Conservation (phyloP, 768 basidiomycete genomes). For the Mycena metata region DNA sequence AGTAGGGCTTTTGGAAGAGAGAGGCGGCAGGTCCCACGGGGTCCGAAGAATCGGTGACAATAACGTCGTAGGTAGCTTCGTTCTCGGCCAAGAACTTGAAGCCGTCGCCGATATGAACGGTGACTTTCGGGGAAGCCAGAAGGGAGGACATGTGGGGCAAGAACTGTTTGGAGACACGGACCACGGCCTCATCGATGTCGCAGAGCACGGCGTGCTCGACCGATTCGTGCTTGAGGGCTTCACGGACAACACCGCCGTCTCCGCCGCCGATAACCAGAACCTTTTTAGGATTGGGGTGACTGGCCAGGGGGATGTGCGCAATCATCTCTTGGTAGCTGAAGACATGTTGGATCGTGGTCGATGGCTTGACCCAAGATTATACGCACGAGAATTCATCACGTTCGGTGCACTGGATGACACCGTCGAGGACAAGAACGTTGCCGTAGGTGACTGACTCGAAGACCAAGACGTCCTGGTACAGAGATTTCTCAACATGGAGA, state of each 20-base stretch:
- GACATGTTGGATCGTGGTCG: constrained; percentile 15
- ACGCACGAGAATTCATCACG: constrained; percentile 98
- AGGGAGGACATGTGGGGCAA: constrained; percentile 95
- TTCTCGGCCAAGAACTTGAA: constrained; percentile 97
- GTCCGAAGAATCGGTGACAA: constrained; percentile 99
- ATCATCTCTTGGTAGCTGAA: constrained; percentile 99
- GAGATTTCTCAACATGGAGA: constrained; percentile 92
- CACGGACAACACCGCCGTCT: constrained; percentile 97
- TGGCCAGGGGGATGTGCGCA: constrained; percentile 94
- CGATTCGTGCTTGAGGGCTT: constrained; percentile 93
- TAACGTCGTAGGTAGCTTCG: constrained; percentile 91
- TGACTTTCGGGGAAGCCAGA: constrained; percentile 84
- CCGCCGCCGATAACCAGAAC: constrained; percentile 99
- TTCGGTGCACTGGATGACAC: constrained; percentile 97
- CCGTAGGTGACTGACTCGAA: constrained; percentile 97
- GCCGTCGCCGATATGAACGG: constrained; percentile 91
- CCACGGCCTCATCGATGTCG: constrained; percentile 98
- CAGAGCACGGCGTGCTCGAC: constrained; percentile 95
- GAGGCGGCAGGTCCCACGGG: constrained; percentile 95
- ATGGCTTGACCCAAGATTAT: neutral
- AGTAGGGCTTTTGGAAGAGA: constrained; percentile 98
- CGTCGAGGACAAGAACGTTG: constrained; percentile 96
- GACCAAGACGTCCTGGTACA: constrained; percentile 97
- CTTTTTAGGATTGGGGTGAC: constrained; percentile 95
- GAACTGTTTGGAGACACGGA: constrained; percentile 92